phyloP scores from a whole-genome alignment of 768 basidiomycete genomes.

The Kondoa malvinella region DNA sequence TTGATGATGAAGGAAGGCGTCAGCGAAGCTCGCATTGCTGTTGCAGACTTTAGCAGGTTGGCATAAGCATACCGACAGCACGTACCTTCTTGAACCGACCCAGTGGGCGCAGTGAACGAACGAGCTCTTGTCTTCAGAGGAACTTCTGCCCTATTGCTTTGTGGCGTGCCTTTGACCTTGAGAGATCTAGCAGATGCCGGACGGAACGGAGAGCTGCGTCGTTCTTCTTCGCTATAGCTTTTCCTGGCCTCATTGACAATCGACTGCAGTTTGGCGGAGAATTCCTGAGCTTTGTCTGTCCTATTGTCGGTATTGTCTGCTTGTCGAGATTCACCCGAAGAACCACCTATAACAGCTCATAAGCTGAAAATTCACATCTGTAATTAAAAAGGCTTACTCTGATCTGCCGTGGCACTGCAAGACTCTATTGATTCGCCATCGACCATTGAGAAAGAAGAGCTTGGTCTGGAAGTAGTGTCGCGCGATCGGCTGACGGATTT shows the following conservation, averaged over 20 bases:
- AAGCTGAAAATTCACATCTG: no score
- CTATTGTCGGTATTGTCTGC: no score
- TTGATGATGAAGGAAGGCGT: no score
- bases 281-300: background rate
- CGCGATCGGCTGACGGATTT: background rate
- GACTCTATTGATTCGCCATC: background rate
- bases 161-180: background rate
- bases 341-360: no score
- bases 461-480: no score
- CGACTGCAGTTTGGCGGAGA: background rate
- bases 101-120: background rate
- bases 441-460: background rate
- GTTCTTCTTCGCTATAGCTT: background rate
- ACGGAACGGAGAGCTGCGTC: background rate
- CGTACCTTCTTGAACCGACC: no score
- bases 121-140: background rate
- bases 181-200: background rate
- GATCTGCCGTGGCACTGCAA: background rate
- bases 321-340: no score
- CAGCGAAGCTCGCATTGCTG: no score
- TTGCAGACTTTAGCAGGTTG: no score
- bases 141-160: background rate
- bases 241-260: background rate
- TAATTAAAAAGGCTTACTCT: background rate
- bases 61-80: no score